Base-by-base conservation (phyloP, 495 filamentous ascomycete species). In the Pyrenopolyporus hunteri region DNA sequence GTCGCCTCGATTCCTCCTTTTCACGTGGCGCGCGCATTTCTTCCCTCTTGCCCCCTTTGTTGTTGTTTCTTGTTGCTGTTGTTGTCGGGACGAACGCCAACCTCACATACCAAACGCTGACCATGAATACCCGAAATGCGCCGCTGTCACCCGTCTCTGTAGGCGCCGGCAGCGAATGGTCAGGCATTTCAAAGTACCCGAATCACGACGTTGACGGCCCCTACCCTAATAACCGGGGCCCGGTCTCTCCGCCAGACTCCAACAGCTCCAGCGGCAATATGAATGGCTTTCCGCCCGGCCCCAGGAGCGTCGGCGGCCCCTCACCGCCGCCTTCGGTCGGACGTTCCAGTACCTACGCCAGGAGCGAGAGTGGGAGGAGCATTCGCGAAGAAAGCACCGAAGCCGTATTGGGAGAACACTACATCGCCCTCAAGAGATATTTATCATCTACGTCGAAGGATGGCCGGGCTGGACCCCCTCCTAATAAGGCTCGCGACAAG, bases 401-500 rank as follows among this genome's bases (percentile, higher is more conserved):
- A 42, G 49, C 69, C 6, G 60, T 78, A 13, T 70, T 98, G 22
- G 82, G 83, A 9, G 87, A 92, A 67, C 94, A 98, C 74, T 96
- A 97, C 74, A 69, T 84, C 17, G 83, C 89, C 1, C 79, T 98
- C 51, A 90, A 86, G 72, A 82, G 84, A 68, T 96, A 90, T 64
- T 80, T 98, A 20, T 82, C 82, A 14, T 80, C 83, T 13, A 83
- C 86, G 1, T 80, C 90, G 32, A 83, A 83, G 59, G 88, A 94
- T 70, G 90, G 93, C 63, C 85, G 88, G 57, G 81, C 83, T 19
- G 87, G 86, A 58, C 83, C 85, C 31, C 85, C 87, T 63, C 87
- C 90, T 20, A 96, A 93, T 74, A 88, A 89, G 71, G 94, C 94
- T 33, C 84, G 91, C 45, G 94, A 97, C 74, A 98, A 98, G 77